phyloP scores from a whole-genome alignment of 2,329 filamentous ascomycete genomes.

The Xylariaceae sp. region DNA sequence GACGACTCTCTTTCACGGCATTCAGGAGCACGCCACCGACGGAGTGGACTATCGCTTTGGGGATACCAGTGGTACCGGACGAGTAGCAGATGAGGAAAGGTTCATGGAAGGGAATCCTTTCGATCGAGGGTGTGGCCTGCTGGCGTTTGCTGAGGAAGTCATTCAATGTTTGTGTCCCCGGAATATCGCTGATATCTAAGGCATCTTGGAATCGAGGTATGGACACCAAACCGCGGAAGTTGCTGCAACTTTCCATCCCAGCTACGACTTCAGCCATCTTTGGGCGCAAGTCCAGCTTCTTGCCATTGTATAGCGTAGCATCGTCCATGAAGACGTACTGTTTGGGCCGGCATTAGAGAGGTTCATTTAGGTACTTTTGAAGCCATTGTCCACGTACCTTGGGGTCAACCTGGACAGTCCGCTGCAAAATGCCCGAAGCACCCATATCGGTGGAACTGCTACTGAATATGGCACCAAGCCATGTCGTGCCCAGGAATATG shows the following conservation, averaged over 20 bases:
- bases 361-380: background rate
- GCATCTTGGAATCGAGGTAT: constrained; percentile 61
- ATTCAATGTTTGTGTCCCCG: constrained; percentile 41
- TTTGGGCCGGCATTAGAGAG: background rate
- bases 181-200: constrained; percentile 52
- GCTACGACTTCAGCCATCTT: constrained; percentile 65
- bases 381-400: constrained; percentile 40
- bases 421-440: constrained; percentile 68
- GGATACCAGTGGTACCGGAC: constrained; percentile 74
- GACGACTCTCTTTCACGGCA: constrained; percentile 51
- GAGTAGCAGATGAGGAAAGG: constrained; percentile 75
- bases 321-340: constrained; percentile 80
- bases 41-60: constrained; percentile 81
- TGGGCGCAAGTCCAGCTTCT: constrained; percentile 61
- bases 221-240: constrained; percentile 60
- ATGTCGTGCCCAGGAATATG: constrained; percentile 63
- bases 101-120: constrained; percentile 62
- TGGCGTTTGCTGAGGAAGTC: constrained; percentile 39
- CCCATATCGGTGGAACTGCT: constrained; percentile 81
- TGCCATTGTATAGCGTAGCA: constrained; percentile 72
- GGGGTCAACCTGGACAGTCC: constrained; percentile 68
- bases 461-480: constrained; percentile 70
- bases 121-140: constrained; percentile 44
- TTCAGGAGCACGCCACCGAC: constrained; percentile 58
- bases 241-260: constrained; percentile 54